Evolutionary conservation across 2,329 filamentous ascomycete species (phyloP).

Genomic region (Apiospora arundinis): DNA sequence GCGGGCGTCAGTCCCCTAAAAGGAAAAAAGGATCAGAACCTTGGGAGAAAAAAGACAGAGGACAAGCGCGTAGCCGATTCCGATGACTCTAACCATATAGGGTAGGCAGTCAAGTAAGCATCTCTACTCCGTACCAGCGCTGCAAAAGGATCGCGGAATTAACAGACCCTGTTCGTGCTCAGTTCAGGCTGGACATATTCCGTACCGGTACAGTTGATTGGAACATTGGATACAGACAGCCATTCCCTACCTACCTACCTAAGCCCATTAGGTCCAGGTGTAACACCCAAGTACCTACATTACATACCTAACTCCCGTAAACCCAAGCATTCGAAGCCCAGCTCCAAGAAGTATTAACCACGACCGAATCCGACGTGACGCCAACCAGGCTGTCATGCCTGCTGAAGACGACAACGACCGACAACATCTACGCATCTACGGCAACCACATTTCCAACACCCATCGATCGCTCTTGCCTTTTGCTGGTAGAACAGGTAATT

Average conservation of each 20-base stretch:
- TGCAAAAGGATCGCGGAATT: slow-evolving; percentile 6
- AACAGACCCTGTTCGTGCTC: neutral
- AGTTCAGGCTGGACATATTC: neutral
- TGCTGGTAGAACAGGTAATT: neutral
- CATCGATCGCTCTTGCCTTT: neutral
- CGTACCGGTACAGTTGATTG: too few relatives aligned
- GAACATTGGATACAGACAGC: neutral
- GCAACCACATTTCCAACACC: neutral
- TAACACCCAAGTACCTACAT: neutral
- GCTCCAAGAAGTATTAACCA: slow-evolving; percentile 5
- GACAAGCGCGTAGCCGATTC: neutral
- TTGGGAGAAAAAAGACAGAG: neutral
- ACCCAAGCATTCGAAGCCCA: neutral
- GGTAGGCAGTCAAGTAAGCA: neutral
- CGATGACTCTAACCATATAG: neutral
- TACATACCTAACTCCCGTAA: neutral
- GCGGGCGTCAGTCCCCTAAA: neutral
- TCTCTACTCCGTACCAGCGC: neutral
- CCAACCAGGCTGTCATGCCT: slow-evolving; percentile 17
- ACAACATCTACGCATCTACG: neutral
- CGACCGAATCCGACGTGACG: slow-evolving; percentile 18
- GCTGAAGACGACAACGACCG: slow-evolving; percentile 9
- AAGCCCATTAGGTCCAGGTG: neutral
- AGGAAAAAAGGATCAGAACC: neutral
- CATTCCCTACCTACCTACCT: neutral